Evolutionary conservation across 2,329 filamentous ascomycete species (phyloP).

Genomic region (Ophiostoma ulmi): DNA sequence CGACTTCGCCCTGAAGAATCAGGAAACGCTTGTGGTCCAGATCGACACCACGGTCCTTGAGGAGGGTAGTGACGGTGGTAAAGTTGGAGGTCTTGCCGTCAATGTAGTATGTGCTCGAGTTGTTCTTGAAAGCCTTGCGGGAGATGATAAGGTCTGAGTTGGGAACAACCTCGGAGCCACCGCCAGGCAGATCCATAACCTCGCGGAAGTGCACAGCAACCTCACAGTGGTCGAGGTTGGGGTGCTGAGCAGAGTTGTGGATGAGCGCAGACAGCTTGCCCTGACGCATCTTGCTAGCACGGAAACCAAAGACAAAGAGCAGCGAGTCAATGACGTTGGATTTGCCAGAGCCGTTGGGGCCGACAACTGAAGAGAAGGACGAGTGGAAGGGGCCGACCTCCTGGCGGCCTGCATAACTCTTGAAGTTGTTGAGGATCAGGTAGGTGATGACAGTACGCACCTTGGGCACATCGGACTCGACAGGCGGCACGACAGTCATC

Average conservation of each 20-base stretch:
- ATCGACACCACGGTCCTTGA: slow-evolving; percentile 85
- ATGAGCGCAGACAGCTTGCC: slow-evolving; percentile 97
- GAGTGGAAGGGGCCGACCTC: slow-evolving; percentile 95
- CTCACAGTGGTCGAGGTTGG: slow-evolving; percentile 84
- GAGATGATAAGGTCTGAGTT: slow-evolving; percentile 84
- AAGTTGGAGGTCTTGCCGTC: slow-evolving; percentile 86
- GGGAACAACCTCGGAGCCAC: slow-evolving; percentile 70
- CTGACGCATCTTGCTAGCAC: slow-evolving; percentile 98
- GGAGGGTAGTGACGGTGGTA: slow-evolving; percentile 79
- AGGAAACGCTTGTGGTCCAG: slow-evolving; percentile 97
- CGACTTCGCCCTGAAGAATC: slow-evolving; percentile 94
- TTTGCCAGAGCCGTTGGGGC: slow-evolving; percentile 95
- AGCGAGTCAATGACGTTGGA: slow-evolving; percentile 98
- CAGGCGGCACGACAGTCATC: slow-evolving; percentile 57
- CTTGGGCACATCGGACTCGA: slow-evolving; percentile 69
- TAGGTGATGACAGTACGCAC: slow-evolving; percentile 89
- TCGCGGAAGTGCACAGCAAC: slow-evolving; percentile 96
- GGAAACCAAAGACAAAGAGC: slow-evolving; percentile 97
- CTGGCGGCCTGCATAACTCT: slow-evolving; percentile 93
- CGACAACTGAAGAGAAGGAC: slow-evolving; percentile 96
- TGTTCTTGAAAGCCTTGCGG: slow-evolving; percentile 92
- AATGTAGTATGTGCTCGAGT: slow-evolving; percentile 97
- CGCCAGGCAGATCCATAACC: slow-evolving; percentile 77
- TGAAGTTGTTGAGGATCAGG: slow-evolving; percentile 92
- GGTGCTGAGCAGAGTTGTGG: slow-evolving; percentile 86